Evolutionary conservation across 805 yeast species (phyloP).

Genomic region (Saturnispora dispora): DNA sequence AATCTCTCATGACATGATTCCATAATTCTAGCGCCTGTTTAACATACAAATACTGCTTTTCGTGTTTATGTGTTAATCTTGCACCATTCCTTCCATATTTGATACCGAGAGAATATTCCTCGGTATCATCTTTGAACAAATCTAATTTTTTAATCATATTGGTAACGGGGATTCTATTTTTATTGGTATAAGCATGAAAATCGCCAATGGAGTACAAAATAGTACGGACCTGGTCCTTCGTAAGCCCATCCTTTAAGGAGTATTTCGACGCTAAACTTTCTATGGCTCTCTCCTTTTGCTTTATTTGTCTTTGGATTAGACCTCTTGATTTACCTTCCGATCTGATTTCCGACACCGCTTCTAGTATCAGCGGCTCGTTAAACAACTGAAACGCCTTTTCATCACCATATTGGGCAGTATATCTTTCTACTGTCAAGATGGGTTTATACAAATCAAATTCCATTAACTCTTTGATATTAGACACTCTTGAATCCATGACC

Average conservation of each 20-base stretch:
- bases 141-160: slow-evolving; percentile 51
- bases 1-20: slow-evolving; percentile 70
- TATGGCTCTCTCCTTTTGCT: slow-evolving; percentile 59
- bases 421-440: slow-evolving; percentile 46
- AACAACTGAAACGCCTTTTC: slow-evolving; percentile 35
- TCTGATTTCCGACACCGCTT: slow-evolving; percentile 61
- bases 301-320: slow-evolving; percentile 50
- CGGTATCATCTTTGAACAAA: slow-evolving; percentile 30
- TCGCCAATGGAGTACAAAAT: slow-evolving; percentile 73
- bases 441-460: slow-evolving; percentile 73
- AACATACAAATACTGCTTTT: slow-evolving; percentile 65
- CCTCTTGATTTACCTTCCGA: slow-evolving; percentile 48
- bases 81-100: slow-evolving; percentile 61
- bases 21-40: slow-evolving; percentile 65
- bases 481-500: slow-evolving; percentile 75
- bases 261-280: slow-evolving; percentile 48
- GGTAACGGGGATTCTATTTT: slow-evolving; percentile 59
- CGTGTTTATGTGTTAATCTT: slow-evolving; percentile 63
- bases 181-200: slow-evolving; percentile 60
- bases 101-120: slow-evolving; percentile 46
- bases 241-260: slow-evolving; percentile 30
- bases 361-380: slow-evolving; percentile 47
- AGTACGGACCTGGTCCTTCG: slow-evolving; percentile 59
- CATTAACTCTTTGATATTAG: slow-evolving; percentile 61
- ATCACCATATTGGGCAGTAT: slow-evolving; percentile 17